Base-by-base conservation (phyloP, 2,329 filamentous ascomycete species). In the Pyrenochaeta sp. region DNA sequence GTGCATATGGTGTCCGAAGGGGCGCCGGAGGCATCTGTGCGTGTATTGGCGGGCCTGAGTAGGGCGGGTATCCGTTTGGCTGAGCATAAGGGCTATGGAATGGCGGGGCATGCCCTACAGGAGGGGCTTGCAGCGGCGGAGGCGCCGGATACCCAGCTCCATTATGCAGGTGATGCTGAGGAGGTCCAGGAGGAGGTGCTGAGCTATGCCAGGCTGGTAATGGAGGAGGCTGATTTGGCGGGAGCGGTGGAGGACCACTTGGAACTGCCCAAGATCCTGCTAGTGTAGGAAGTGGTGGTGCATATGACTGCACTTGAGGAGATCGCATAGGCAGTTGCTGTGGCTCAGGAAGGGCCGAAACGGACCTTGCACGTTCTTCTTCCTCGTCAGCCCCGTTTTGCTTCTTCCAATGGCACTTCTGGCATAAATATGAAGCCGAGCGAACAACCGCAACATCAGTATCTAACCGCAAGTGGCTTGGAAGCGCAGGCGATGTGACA, bases 341-440 rank as follows among this genome's bases (percentile, higher is more conserved):
- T 14, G 78, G 64, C 46, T 74, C 72, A 35, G 64, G 61, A 17
- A 63, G 58, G 30, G 64, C 65, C 18, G 69, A 72, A 7, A 61
- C 55, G 12, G 71, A 69, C 46, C 60, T 61, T 46, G 71, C 64
- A 43, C 67, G 65, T 46, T 71, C 68, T 32, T 66, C 65, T 40
- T 67, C 64, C 7, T 69, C 64, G 44, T 72, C 65, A 2, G 66
- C 62, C 9, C 64, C 72, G 44, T 78, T 68, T 54, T 77, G 71
- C 57, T 75, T 77, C 64, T 77, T 78, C 71, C 79, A 76, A 58
- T 81, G 78, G 56, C 80, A 82, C 54, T 80, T 81, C 60, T 81
- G 78, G 54, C 80, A 82, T n/a, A 80, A 58, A 45, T 76, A 80
- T 5, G 62, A 51, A 12, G 49, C 33, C 33, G 63, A 37, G 7